Evolutionary conservation across 2,329 filamentous ascomycete species (phyloP), one percentile per base, ranked within the genome.

Genomic region (Epichloe aotearoae): DNA sequence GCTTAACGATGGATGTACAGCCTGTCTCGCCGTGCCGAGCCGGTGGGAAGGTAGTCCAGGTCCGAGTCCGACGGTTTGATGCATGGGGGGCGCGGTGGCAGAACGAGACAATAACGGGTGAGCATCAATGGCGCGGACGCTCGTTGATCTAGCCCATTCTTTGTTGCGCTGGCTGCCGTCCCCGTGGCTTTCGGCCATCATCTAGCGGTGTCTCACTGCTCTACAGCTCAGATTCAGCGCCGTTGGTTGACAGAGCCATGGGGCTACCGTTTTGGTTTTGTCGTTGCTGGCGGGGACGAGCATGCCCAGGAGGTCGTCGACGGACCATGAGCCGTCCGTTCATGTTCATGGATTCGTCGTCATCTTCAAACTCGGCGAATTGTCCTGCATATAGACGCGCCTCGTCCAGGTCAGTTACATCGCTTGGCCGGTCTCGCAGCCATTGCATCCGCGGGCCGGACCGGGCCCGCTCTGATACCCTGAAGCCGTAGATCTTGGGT

Each of bases 361-460:
- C 75, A n/a, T 83, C 78, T 17, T 83, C 78, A 23, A 71, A 73
- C 44, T 80, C 77, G 2, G 69, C 71, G 55, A 79, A 72, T 46
- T 77, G 71, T 52, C 73, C 71, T 23, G 71, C 73, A 57, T 73
- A 79, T 7, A 69, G 66, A 11, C 74, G 70, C n/a, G 77, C 74
- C 69, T 98, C 93, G 63, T 98, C 89, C 47, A 97, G 73, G 59
- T 95, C 86, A 42, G 76, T 82, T 50, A 95, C 75, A 61, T 95
- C 81, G 14, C 75, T 73, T 0, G 93, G 93, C 63, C 89, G 85
- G 68, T 85, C 83, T 58, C 93, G 82, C 59, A 98, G 72, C 93
- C 93, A 98, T 65, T 90, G 89, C 93, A 98, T 98, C 54, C 93
- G 79, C 12, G 93, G 93, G 0, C 93, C 93, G 23, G 87, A 89